A percentile compares a stretch with the other conserved stretches of the same genome.
Evolutionary conservation across 805 yeast genomes (phyloP).

Genomic region (Candida pseudoglaebosa): DNA sequence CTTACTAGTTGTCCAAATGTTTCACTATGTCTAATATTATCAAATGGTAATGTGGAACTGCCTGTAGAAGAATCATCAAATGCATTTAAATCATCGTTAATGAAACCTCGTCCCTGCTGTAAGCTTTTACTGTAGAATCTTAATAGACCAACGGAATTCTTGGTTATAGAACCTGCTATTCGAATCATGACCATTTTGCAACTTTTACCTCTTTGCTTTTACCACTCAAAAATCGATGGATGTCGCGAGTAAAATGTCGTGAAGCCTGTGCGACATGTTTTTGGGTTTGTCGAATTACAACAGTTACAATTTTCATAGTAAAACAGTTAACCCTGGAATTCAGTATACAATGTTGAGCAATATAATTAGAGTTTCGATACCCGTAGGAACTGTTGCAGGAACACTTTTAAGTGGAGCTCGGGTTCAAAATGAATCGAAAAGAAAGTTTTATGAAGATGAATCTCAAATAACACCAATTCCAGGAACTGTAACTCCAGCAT

Average conservation of each 20-base stretch:
- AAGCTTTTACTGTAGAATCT: neutral
- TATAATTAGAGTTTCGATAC: slow-evolving; percentile 4
- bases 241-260: neutral
- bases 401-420: neutral
- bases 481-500: slow-evolving; percentile 45
- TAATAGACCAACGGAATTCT: neutral
- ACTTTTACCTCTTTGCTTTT: neutral
- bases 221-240: neutral
- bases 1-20: slow-evolving; percentile 7
- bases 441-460: slow-evolving; percentile 52
- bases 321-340: slow-evolving; percentile 1
- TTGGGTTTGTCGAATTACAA: neutral
- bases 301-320: neutral
- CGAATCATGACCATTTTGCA: neutral
- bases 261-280: neutral
- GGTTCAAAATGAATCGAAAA: slow-evolving; percentile 18
- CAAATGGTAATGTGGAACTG: slow-evolving; percentile 14
- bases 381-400: slow-evolving; percentile 1
- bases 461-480: slow-evolving; percentile 43
- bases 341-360: neutral
- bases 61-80: neutral
- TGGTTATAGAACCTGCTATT: neutral
- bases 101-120: neutral
- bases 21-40: slow-evolving; percentile 18
- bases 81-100: neutral